These are phyloP conservation scores for Alternaria sp. DNA, from an alignment of 2,329 filamentous ascomycete species.

Conservation along the genomic window DNA sequence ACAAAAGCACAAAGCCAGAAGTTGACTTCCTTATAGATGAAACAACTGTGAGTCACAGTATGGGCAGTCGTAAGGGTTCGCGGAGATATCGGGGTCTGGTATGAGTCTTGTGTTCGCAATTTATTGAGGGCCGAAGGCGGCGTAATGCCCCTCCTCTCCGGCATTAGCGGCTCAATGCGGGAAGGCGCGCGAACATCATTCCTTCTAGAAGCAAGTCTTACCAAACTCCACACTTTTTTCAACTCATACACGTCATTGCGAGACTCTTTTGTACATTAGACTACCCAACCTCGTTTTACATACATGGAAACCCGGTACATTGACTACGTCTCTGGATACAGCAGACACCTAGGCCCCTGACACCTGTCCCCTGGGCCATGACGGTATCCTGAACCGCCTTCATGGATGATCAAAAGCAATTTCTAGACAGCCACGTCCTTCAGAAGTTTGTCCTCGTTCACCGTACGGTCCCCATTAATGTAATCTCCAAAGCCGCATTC, in stretches of 20 bases:
- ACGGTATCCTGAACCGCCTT: no score
- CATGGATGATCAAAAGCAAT: no score
- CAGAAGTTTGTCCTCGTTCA: no score
- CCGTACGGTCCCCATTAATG: no score
- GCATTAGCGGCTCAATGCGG: background rate
- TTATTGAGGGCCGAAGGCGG: conserved; percentile 31
- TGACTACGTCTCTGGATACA: background rate
- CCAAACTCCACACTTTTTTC: background rate
- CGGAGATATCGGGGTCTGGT: conserved; percentile 7
- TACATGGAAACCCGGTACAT: background rate
- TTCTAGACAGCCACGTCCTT: no score
- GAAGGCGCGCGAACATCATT: conserved; percentile 4
- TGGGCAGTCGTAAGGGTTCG: conserved; percentile 4
- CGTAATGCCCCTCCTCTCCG: conserved; percentile 8
- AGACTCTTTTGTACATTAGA: background rate
- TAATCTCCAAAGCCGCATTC: no score
- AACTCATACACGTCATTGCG: conserved; percentile 1
- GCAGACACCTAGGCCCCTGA: rapidly evolving
- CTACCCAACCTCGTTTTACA: background rate
- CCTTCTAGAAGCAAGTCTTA: conserved; percentile 8
- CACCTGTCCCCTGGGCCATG: no score
- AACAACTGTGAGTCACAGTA: conserved; percentile 21
- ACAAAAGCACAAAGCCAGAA: background rate
- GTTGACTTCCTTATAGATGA: conserved; percentile 11
- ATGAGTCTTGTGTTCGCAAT: conserved; percentile 29